Percentiles rank a stretch among this genome's conserved stretches.
Evolutionary conservation across 2,329 filamentous ascomycete species (phyloP).

Genomic region (Lizonia empirigonia): DNA sequence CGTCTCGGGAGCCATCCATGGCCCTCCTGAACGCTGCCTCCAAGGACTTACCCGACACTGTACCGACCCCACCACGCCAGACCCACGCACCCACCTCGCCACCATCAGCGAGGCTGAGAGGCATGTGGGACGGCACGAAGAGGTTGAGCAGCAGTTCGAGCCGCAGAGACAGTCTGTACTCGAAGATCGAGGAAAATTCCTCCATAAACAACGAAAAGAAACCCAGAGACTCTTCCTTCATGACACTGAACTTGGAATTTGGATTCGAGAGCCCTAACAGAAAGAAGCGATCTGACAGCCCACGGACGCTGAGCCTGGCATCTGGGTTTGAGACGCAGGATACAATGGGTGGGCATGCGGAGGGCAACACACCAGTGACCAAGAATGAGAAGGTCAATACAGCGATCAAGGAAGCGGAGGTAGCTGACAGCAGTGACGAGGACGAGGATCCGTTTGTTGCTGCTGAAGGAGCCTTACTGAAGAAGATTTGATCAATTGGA

Average conservation of each 20-base stretch:
- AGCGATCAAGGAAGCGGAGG: conserved; percentile 4
- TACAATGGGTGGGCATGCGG: conserved; percentile 20
- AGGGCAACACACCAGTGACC: neutral
- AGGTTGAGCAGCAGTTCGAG: conserved; percentile 20
- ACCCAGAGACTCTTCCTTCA: conserved; percentile 11
- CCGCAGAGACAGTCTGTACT: conserved; percentile 21
- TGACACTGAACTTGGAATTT: conserved; percentile 28
- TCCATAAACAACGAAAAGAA: neutral
- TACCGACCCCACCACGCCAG: conserved; percentile 30
- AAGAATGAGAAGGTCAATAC: conserved; percentile 4
- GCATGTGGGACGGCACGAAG: conserved; percentile 29
- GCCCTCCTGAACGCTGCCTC: conserved; percentile 33
- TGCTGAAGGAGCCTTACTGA: conserved; percentile 4
- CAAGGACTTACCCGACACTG: conserved; percentile 24
- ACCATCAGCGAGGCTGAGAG: conserved; percentile 33
- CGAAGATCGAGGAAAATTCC: conserved; percentile 15
- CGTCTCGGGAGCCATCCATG: conserved; percentile 26
- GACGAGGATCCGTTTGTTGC: conserved; percentile 12
- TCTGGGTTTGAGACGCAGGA: conserved; percentile 29
- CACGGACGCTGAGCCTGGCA: conserved; percentile 12
- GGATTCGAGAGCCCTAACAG: conserved; percentile 8
- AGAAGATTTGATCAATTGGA: conserved; percentile 4
- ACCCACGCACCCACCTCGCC: conserved; percentile 25
- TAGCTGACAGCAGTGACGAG: conserved; percentile 5
- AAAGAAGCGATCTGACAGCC: conserved; percentile 11